Evolutionary conservation across 1,139 yeast genomes (phyloP), one percentile per base, ranked within the genome.

Genomic region (Candida sp.): DNA sequence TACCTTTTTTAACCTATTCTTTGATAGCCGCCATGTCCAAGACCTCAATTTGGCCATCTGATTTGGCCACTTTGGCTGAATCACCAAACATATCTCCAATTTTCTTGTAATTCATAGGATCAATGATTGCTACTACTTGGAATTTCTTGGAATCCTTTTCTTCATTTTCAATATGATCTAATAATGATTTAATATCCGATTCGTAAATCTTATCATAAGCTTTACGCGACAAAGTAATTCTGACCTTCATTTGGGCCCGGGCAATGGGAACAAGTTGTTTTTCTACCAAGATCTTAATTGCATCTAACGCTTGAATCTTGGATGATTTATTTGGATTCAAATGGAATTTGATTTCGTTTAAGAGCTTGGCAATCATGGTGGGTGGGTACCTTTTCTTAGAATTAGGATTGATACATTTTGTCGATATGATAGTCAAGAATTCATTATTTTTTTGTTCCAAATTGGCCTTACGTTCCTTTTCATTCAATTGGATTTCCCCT

Each of bases 401-500:
- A 44, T 76, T 79, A 4, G 99, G 98, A 56, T 95, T 91, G 43
- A 95, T 85, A 58, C 97, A 91, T 60, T 89, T 91, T 11, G 96
- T 84, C 23, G 96, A 87, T 38, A 95, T 84, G 38, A 89, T 82
- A 44, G 82, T 89, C 35, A 93, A 70, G 49, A 90, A 85, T 58
- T 91, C 97, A 51, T 89, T 88, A 51, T 84, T 89, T 46, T 86
- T 78, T 63, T 88, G 95, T 47, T 75, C 79, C 47, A 82, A 66
- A 61, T 85, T 85, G 39, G 87, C 85, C 50, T 79, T 85, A 56
- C 99, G 75, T 65, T 93, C 99, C 70, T 89, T 90, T 60, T 90
- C 97, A 56, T 95, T 90, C 44, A 93, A 77, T 61, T 93, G 99
- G 53, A 93, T 83, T 61, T 93, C 99, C 36, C 99, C 99, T 58